Base-by-base conservation (phyloP, 2,329 filamentous ascomycete genomes). In the Byssochlamys sp. region DNA sequence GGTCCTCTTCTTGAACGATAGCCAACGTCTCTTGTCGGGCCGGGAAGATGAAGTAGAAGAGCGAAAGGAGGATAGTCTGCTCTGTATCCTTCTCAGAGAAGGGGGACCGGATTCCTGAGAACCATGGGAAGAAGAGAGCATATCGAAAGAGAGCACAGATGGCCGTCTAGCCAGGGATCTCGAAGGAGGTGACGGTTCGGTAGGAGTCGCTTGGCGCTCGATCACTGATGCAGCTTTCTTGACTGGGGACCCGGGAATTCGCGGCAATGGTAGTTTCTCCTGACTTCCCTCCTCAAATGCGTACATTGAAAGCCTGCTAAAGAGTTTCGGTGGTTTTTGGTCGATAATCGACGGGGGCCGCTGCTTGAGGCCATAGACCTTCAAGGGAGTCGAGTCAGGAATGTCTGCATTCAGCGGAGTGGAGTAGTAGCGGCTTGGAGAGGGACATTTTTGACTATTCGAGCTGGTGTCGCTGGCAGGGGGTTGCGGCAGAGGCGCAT, bases 291-390 rank as follows among this genome's bases (percentile, higher is more conserved):
- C 69, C 57, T 66, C 70, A 50, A 73, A 67, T 50, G 67, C 69
- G 57, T 71, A 25, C 10, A 27, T 64, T n/a, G 70, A 73, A 54
- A 73, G 63, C 45, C 70, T 66, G 50, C 59, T 63, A 26, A 72
- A 55, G 19, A 69, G 62, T 27, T 65, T 66, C 31, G 67, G 67
- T 27, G 67, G 67, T 27, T 54, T 53, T 39, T 63, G 65, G 49
- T 68, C 62, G 26, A 58, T 53, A 55, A 72, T 66, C 4, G 70
- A 73, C 31, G 68, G 66, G 28, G 67, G 66, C 55, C 71, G 69
- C 58, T 68, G 63, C 52, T 72, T 69, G 51, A 69, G 59, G 58
- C 71, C 71, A 56, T 72, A 72, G 48, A 67, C 28, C 35, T 71
- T 61, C 1, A 71, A 54, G 2, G 71, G 71, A 24, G 67, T 73